Base-by-base conservation (phyloP, 768 basidiomycete genomes). In the Podaxis sp. region DNA sequence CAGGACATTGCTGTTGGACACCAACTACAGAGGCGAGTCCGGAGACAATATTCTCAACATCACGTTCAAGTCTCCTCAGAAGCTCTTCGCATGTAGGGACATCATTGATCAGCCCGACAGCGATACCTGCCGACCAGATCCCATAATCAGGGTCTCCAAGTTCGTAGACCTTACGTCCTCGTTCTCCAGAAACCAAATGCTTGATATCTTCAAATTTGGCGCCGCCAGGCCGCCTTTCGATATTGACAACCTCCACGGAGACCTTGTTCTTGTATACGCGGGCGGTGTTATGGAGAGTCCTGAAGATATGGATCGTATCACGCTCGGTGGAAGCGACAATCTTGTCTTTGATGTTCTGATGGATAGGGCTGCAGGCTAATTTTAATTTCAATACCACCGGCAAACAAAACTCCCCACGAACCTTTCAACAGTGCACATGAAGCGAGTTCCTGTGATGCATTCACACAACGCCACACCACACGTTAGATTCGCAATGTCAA, bases 371-470 rank as follows among this genome's bases (percentile, higher is more conserved):
- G 57, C 54, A 59, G 12, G 40, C 30, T 54, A 24, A 63, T 22
- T 7, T 52, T 59, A n/a, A 49, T 13, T 39, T 89, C 82, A 72
- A 95, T 95, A 59, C 93, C 92, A 13, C 90, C 87, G 55, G 89
- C 90, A 57, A 56, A 44, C n/a, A 30, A 24, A 44, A 63, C 12
- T 1, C 17, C 52, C 5, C 11, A 68, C 73, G 53, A 69, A 88
- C 85, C 88, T 86, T 73, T 97, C 95, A 11, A 87, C 85, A 1
- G 94, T 96, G 73, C 90, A 92, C 92, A 96, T 90, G 78, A 97
- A 96, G 4, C 94, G 85, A 8, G 95, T 95, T 12, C 91, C 80
- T 79, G 57, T 17, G 74, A 78, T 59, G 19, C 19, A 28, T 51
- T 51, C 12, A 17, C 44, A 33, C 24, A 33, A 53, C 33, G 36